Evolutionary conservation across 2,329 filamentous ascomycete genomes (phyloP).

Genomic region (Aureobasidium melanogenum): DNA sequence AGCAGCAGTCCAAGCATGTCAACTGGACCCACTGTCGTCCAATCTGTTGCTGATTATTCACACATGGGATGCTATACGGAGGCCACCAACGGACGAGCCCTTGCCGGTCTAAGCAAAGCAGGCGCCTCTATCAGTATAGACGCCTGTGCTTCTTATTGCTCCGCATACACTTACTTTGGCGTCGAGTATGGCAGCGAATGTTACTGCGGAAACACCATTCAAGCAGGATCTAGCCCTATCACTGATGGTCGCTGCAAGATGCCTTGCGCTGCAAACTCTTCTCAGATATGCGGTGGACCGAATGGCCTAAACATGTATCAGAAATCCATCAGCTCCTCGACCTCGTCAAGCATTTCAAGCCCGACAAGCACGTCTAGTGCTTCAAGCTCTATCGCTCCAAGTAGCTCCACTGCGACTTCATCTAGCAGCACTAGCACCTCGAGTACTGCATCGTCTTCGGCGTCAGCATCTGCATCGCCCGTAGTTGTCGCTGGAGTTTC

Average conservation of each 20-base stretch:
- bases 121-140: slow-evolving; percentile 29
- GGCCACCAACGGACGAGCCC: slow-evolving; percentile 17
- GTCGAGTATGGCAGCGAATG: slow-evolving; percentile 31
- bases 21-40: slow-evolving; percentile 17
- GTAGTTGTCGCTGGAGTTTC: background rate
- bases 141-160: slow-evolving; percentile 27
- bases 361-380: background rate
- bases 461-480: background rate
- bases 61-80: slow-evolving; percentile 27
- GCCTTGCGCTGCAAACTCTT: slow-evolving; percentile 19
- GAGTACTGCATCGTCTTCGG: background rate
- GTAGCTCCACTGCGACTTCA: background rate
- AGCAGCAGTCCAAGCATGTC: background rate
- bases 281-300: slow-evolving; percentile 24
- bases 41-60: slow-evolving; percentile 19
- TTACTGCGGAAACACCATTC: slow-evolving; percentile 24
- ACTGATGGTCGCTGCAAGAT: slow-evolving; percentile 18
- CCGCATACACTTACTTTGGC: slow-evolving; percentile 28
- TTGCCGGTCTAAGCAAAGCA: slow-evolving; percentile 17
- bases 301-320: slow-evolving; percentile 21
- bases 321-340: background rate
- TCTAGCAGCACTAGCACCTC: background rate
- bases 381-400: background rate
- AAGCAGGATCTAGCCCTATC: background rate
- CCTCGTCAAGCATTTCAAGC: background rate